These are phyloP conservation scores for Hymenoscyphus linearis DNA, from an alignment of 2,329 filamentous ascomycete genomes.

Conservation along the genomic window DNA sequence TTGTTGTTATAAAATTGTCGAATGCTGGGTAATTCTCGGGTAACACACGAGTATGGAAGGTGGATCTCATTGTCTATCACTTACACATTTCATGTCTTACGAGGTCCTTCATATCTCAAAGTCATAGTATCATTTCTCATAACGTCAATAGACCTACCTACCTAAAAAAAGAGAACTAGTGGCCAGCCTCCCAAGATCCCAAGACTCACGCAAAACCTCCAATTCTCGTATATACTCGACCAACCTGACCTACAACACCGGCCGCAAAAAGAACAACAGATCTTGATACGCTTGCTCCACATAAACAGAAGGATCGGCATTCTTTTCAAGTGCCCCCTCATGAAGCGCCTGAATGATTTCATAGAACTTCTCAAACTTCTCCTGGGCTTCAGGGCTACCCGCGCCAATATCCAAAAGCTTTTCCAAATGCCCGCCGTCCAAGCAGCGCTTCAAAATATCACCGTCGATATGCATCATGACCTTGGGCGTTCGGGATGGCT, in stretches of 20 bases:
- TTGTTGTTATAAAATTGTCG: too few species aligned
- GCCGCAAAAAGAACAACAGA: conserved; percentile 47
- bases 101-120: background rate
- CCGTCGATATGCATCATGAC: conserved; percentile 61
- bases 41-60: too few species aligned
- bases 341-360: conserved; percentile 48
- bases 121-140: background rate
- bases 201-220: background rate
- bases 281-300: conserved; percentile 49
- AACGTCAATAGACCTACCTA: background rate
- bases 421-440: conserved; percentile 43
- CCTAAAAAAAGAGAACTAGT: background rate
- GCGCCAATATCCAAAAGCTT: conserved; percentile 32
- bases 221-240: background rate
- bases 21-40: too few species aligned
- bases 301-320: conserved; percentile 33
- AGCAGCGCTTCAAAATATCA: conserved; percentile 53
- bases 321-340: conserved; percentile 34
- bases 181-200: background rate
- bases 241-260: conserved; percentile 38
- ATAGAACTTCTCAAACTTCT: conserved; percentile 36
- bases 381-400: conserved; percentile 6
- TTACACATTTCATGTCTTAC: background rate
- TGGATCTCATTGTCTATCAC: too few species aligned
- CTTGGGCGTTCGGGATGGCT: conserved; percentile 39